Conservation (phyloP, 176 grass and related monocot genomes). For the Guadua angustifolia region DNA sequence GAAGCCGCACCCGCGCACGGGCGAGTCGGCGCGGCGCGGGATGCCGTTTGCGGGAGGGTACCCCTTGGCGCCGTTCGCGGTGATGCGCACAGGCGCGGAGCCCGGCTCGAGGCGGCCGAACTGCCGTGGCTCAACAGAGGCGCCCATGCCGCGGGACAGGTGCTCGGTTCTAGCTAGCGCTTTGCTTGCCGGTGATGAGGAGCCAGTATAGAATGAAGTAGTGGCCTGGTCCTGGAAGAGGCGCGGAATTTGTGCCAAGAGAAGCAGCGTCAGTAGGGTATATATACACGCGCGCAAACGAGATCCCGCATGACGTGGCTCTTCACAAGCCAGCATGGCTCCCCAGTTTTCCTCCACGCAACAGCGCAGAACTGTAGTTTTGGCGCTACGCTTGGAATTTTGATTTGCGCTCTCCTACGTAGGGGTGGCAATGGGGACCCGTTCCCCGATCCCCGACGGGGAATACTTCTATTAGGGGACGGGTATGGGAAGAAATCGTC, state of each 20-base stretch:
- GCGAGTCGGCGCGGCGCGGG: conserved; percentile 60
- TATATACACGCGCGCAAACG: conserved; percentile 26
- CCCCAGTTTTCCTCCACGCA: conserved; percentile 2
- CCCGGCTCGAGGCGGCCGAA: conserved; percentile 52
- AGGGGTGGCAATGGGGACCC: no score
- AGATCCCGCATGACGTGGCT: conserved; percentile 17
- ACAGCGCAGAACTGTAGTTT: not conserved
- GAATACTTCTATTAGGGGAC: no score
- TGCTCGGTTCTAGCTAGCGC: not conserved
- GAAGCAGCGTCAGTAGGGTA: not conserved
- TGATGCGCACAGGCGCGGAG: conserved; percentile 5
- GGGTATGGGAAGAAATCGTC: no score
- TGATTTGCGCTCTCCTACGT: not conserved
- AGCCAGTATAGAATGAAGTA: not conserved
- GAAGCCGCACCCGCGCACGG: conserved; percentile 61
- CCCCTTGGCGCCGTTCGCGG: conserved; percentile 41
- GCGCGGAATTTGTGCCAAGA: conserved; percentile 14
- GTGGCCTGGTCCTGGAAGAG: conserved; percentile 30
- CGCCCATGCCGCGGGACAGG: conserved; percentile 38
- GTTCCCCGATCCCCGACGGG: no score
- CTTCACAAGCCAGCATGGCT: not conserved
- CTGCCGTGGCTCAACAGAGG: conserved; percentile 65
- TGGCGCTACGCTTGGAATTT: not conserved
- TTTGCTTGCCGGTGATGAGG: not conserved
- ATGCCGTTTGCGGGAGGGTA: conserved; percentile 43